Base-by-base conservation (phyloP, 176 grass and related monocot genomes). In the Alopecurus myosuroides region DNA sequence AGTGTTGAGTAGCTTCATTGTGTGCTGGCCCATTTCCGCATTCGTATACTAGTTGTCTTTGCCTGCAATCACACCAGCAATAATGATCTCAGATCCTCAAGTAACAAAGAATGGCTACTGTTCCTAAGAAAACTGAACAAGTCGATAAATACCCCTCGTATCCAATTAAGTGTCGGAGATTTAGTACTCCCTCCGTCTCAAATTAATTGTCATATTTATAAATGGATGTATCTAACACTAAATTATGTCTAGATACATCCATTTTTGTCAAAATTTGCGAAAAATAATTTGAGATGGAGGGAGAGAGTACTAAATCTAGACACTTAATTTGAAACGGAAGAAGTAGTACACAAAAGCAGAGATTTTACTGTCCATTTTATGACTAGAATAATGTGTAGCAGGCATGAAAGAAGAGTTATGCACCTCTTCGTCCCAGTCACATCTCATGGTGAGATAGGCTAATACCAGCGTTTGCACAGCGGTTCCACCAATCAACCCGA, bases 351-450 rank as follows among this genome's bases (percentile, higher is more conserved):
- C 25, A 61, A 29, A 61, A 29, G 25, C 25, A 14, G 12, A 62
- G 11, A 62, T 62, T 64, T 19, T 64, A 29, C 13, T 17, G 61
- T 64, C 7, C 15, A 78, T 85, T 22, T n/a, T 7, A 30, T 53
- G 60, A 56, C 35, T 44, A 69, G 36, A 46, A 48, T 48, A 74
- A 50, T 9, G n/a, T 18, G 15, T 22, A 36, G 5, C 25, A 22
- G 9, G 61, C 30, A 71, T 14, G 25, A 31, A 58, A 88, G n/a
- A 53, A 36, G n/a, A 58, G 51, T 6, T n/a, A 11, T 25, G 8
- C 28, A 88, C 91, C 88, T 91, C 87, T 80, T 91, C 84, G 36
- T 94, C 74, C 92, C 88, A 94, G 3, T 91, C 92, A 41, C 87
- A 90, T 81, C 64, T 79, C 41, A 73, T 48, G 22, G 88, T 91